Base-by-base conservation (phyloP, 176 grass and related monocot genomes). In the Oryza brachyantha region DNA sequence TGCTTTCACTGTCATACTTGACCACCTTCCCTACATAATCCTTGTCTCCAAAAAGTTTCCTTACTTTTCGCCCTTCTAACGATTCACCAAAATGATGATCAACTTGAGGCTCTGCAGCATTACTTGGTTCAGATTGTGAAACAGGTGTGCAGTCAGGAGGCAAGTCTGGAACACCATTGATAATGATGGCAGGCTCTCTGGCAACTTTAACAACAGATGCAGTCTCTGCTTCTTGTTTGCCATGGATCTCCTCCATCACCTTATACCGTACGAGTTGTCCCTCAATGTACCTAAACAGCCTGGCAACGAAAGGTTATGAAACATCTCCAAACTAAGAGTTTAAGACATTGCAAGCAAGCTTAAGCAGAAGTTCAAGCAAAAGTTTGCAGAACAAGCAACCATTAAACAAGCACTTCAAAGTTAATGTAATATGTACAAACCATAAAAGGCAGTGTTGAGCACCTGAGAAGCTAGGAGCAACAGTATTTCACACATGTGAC, bases 31-130 rank as follows among this genome's bases (percentile, higher is more conserved):
- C 95, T n/a, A 64, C 25, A 22, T 76, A 98, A 89, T 94, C 75
- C 12, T 60, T 46, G 66, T 87, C 54, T 78, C 85, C 92, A 77
- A 94, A 94, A 62, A 82, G 78, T 76, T 98, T 98, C 13, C 27
- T 74, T 61, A 97, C 87, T 88, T 92, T 90, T 81, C 89, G 86
- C 61, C 90, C 94, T 92, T 92, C 75, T 46, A 97, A 42, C 87
- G 85, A 97, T 61, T 92, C 89, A 72, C 92, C 95, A 78, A 98
- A 90, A 74, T 31, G 85, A 62, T 83, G 92, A 85, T 94, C 95
- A 81, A 76, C 76, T 28, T 66, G 80, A 54, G 87, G 66, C 66
- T 81, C 61, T 61, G 59, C 42, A 37, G 48, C 68, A 40, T 58
- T 70, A 70, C 58, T 80, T 52, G 62, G 40, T 41, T 84, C 31